A percentile compares a stretch with the other conserved stretches of the same genome.
Conservation (phyloP, 2,329 filamentous ascomycete genomes). For the Botrytis fabae region DNA sequence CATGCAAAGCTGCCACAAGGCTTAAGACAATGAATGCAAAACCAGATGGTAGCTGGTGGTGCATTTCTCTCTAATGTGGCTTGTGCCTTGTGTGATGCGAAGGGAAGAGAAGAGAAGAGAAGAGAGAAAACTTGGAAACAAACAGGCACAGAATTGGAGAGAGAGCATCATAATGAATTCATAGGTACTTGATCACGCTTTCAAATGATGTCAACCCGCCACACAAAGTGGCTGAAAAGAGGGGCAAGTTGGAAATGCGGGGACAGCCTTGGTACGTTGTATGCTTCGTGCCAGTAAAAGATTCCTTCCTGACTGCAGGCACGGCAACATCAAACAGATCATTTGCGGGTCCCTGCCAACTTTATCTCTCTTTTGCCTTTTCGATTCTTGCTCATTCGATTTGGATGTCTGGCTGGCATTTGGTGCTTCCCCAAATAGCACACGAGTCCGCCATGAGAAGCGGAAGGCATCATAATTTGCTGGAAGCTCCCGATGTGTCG, state of each 20-base stretch:
- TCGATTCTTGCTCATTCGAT: slow-evolving; percentile 2
- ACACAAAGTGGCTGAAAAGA: slow-evolving; percentile 10
- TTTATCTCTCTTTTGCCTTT: slow-evolving; percentile 3
- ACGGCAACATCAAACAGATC: neutral
- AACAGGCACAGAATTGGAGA: neutral
- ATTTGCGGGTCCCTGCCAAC: slow-evolving; percentile 14
- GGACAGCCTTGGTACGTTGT: neutral
- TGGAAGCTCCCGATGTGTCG: neutral
- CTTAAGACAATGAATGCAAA: neutral
- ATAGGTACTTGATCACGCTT: neutral
- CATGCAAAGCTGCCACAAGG: neutral
- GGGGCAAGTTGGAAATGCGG: neutral
- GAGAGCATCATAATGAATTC: neutral
- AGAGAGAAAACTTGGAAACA: slow-evolving; percentile 3
- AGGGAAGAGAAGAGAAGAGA: neutral
- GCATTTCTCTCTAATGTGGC: neutral
- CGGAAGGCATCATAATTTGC: neutral
- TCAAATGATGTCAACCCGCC: slow-evolving; percentile 13
- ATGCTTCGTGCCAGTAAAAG: neutral
- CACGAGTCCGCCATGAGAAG: neutral
- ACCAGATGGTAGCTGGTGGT: neutral
- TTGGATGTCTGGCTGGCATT: neutral
- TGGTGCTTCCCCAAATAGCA: neutral
- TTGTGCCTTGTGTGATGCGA: neutral
- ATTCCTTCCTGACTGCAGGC: slow-evolving; percentile 7